Evolutionary conservation across 2,329 filamentous ascomycete genomes (phyloP).

Genomic region (Knoxdaviesia proteae): DNA sequence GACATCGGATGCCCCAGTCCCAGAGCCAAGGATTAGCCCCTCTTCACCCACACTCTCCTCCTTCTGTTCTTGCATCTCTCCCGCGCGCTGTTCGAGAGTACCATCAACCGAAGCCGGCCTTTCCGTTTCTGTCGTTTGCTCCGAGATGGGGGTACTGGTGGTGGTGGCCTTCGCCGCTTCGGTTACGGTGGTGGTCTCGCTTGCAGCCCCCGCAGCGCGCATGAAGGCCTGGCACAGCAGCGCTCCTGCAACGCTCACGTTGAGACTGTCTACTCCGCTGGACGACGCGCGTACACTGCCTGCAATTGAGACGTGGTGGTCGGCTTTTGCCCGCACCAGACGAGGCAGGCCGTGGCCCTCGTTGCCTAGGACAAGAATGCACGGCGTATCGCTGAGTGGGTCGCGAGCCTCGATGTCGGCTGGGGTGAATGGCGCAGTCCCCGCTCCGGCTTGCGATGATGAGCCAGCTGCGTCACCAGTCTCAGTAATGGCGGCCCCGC

Average conservation of each 20-base stretch:
- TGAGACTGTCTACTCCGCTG: conserved; percentile 64
- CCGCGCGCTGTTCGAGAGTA: neutral
- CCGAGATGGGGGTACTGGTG: neutral
- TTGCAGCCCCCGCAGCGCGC: neutral
- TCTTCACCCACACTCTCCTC: neutral
- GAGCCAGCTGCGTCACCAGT: too few relatives aligned
- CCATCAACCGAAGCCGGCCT: neutral
- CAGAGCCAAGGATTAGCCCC: neutral
- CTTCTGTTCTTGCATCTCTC: neutral
- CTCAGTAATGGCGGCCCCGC: too few relatives aligned
- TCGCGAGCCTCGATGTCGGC: conserved; percentile 26
- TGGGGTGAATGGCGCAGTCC: conserved; percentile 16
- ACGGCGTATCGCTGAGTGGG: conserved; percentile 39
- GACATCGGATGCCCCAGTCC: too few relatives aligned
- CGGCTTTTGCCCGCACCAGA: conserved; percentile 41
- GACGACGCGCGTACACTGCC: conserved; percentile 20
- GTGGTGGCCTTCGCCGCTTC: neutral
- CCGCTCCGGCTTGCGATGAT: too few relatives aligned
- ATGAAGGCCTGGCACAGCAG: conserved; percentile 50
- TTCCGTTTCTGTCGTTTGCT: neutral
- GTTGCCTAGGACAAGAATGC: conserved; percentile 63
- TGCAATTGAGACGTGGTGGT: conserved; percentile 46
- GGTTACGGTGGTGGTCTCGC: too few relatives aligned
- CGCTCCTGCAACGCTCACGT: conserved; percentile 75
- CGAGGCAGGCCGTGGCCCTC: conserved; percentile 57